Base-by-base conservation (phyloP, 768 basidiomycete genomes). In the Pleurotus eryngii region DNA sequence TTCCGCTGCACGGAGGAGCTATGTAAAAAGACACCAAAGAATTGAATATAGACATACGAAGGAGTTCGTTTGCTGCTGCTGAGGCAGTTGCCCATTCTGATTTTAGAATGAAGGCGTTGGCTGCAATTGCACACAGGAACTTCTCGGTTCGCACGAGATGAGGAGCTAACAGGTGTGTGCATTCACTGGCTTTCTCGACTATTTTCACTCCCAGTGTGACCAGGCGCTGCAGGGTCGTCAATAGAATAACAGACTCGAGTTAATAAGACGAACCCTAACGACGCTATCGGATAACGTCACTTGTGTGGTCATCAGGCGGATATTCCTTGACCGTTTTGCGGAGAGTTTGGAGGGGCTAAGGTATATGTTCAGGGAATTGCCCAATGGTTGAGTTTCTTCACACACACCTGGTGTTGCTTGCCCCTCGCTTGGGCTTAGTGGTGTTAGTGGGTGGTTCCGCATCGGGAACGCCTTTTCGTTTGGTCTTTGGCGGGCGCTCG, bases 71-170 rank as follows among this genome's bases (percentile, higher is more conserved):
- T 5, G 77, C 76, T 27, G 75, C 76, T 3, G 81, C 79, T 9
- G 83, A 89, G 0, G 80, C 79, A 4, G 68, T 74, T 4, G 89
- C 80, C 95, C 94, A 97, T 35, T 81, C 73, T 53, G 79, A 77
- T 3, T 77, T 81, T 18, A 97, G 71, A 47, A 95, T 75, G 59
- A 75, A 77, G 0, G 89, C 86, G 0, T 80, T 82, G 0, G 70
- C 70, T 0, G 89, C 77, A 62, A 96, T 73, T 0, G 90, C 91
- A 62, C 85, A 85, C 0, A 97, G 76, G 66, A 96, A 89, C 68
- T 96, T 97, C 66, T 94, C 90, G 1, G 95, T 96, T 4, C 94
- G 82, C 4, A 87, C 83, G 22, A 95, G 75, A 24, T 76, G 75
- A 35, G 79, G 81, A 8, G 84, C 82, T 47, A 96, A 69, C 11